phyloP scores from a whole-genome alignment of 2,329 filamentous ascomycete genomes.

The Penicillium sp. region DNA sequence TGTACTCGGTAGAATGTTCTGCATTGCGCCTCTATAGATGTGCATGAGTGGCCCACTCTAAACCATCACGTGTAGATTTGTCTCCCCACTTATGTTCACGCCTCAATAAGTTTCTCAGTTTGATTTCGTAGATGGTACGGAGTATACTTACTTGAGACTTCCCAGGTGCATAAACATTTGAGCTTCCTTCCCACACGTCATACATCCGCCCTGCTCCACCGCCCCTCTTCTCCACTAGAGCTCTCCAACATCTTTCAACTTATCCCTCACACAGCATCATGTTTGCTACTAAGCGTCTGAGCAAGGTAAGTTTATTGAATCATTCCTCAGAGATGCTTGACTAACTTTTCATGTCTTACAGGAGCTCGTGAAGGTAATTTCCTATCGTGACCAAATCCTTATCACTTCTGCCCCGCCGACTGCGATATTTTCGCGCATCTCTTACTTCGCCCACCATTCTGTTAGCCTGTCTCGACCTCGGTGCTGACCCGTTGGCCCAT shows the following conservation, averaged over 20 bases:
- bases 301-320: slow-evolving; percentile 41
- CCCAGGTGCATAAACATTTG: neutral
- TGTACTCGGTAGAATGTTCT: too few species aligned
- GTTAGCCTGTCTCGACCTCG: neutral
- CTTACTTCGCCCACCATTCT: neutral
- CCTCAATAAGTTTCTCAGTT: too few species aligned
- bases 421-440: neutral
- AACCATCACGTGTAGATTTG: too few species aligned
- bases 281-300: slow-evolving; percentile 53
- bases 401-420: neutral
- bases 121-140: too few species aligned
- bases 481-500: neutral
- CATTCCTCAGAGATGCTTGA: neutral
- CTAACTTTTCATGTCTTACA: slow-evolving; percentile 33
- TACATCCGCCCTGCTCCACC: slow-evolving; percentile 6
- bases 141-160: neutral
- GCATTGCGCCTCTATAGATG: too few species aligned
- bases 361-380: slow-evolving; percentile 59
- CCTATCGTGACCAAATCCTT: neutral
- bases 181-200: slow-evolving; percentile 1
- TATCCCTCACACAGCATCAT: slow-evolving; percentile 30
- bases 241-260: neutral
- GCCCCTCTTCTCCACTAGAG: slow-evolving; percentile 9
- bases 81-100: too few species aligned
- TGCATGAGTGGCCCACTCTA: too few species aligned